Evolutionary conservation across 2,329 filamentous ascomycete genomes (phyloP).

Genomic region (Neurospora sp.): DNA sequence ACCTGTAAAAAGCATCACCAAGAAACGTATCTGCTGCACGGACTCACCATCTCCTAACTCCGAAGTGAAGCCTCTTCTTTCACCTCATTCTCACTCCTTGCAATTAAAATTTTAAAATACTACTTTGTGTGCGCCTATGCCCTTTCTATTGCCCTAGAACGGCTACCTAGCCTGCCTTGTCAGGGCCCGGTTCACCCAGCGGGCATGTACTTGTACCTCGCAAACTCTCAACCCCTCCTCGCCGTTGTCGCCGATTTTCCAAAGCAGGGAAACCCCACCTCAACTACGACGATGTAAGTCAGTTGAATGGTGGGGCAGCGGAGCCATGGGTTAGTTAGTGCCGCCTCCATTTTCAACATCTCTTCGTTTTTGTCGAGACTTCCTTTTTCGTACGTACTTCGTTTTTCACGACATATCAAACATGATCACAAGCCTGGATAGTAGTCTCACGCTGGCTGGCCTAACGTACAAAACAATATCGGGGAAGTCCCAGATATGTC

Average conservation of each 20-base stretch:
- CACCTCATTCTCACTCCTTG: background rate
- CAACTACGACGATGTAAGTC: background rate
- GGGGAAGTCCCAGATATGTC: background rate
- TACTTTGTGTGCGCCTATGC: background rate
- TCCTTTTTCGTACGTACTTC: background rate
- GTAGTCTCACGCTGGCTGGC: background rate
- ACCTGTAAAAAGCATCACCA: background rate
- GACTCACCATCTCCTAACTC: background rate
- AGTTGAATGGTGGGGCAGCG: background rate
- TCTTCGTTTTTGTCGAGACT: background rate
- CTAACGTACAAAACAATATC: background rate
- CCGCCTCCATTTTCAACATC: background rate
- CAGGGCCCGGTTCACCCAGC: background rate
- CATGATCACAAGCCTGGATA: background rate
- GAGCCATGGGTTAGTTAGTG: background rate
- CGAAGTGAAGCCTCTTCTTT: background rate
- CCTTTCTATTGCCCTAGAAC: background rate
- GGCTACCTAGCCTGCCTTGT: background rate
- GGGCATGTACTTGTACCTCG: constrained; percentile 7
- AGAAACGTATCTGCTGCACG: background rate
- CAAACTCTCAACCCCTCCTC: constrained; percentile 34
- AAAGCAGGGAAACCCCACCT: background rate
- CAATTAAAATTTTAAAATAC: background rate
- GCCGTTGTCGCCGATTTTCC: constrained; percentile 1
- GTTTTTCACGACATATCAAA: background rate